phyloP scores from a whole-genome alignment of 441 rosid species.

The Melianthus villosus region DNA sequence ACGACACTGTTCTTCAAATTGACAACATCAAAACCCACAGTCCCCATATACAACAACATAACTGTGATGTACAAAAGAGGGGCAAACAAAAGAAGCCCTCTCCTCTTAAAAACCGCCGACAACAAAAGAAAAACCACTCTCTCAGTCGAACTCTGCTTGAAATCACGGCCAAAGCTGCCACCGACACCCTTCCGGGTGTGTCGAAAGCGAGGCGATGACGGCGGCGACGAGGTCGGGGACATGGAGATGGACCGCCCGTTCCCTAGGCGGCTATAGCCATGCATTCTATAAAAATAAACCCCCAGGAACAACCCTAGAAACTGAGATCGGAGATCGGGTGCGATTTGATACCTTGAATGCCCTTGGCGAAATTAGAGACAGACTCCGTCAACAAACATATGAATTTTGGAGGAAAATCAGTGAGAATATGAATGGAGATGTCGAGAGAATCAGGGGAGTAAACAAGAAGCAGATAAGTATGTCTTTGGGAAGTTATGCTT shows the following conservation, averaged over 20 bases:
- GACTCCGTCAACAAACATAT: too few relatives aligned
- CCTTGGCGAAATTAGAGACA: too few relatives aligned
- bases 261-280: constrained; percentile 82
- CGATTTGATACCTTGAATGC: too few relatives aligned
- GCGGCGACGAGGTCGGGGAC: constrained; percentile 54
- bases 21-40: constrained; percentile 55
- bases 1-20: constrained; percentile 37
- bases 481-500: too few relatives aligned
- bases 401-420: too few relatives aligned
- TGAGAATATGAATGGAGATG: too few relatives aligned
- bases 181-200: constrained; percentile 19
- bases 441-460: too few relatives aligned
- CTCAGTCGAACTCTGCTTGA: constrained; percentile 37
- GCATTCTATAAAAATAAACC: constrained; percentile 20
- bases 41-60: constrained; percentile 76
- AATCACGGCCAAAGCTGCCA: constrained; percentile 12
- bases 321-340: not conserved
- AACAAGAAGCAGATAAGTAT: too few relatives aligned
- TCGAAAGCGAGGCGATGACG: too few relatives aligned
- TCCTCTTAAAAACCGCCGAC: constrained; percentile 43
- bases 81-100: constrained; percentile 66
- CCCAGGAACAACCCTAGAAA: constrained; percentile 3
- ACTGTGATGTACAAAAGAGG: constrained; percentile 69
- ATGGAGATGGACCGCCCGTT: constrained; percentile 43
- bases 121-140: constrained; percentile 31